Base-by-base conservation (phyloP, 208 protist genomes). In the Kentomonas sorsogonicus region DNA sequence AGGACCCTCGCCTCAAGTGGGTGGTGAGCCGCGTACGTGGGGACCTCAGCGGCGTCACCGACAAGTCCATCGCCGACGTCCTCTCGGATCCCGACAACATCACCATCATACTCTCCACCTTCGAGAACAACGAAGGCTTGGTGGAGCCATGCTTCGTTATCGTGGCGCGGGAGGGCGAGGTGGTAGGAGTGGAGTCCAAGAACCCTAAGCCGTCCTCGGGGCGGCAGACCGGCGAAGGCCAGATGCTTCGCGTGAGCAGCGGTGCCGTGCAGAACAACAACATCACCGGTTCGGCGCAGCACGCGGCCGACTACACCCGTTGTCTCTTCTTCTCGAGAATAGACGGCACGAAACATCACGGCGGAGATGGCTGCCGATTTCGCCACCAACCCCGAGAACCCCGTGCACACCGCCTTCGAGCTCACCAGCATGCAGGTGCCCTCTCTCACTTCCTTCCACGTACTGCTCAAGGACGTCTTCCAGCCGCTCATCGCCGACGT, bases 311-410 rank as follows among this genome's bases (percentile, higher is more conserved):
- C 54, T 74, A 76, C 47, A 93, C 81, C 26, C 84, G 85, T 23
- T 95, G 89, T 55, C 41, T 95, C 34, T 95, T 89, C 54, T 91
- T 93, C 60, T 66, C 76, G 18, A 80, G 86, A 11, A 58, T 81
- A 11, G 74, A 83, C 31, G 65, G 74, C 68, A 64, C 61, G 45
- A 52, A n/a, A 71, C 44, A 76, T 95, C 61, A 75, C 81, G 1
- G 69, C 66, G 0, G 83, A 87, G 38, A 46, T 53, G 1, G 84
- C 82, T 10, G 57, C 72, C 29, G 69, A 82, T 61, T 95, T 85
- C 83, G 59, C 53, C 18, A 82, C 46, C 16, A 77, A 89, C 54
- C 69, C 74, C 1, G 10, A 51, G 16, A 82, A 66, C 55, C 66
- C 73, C n/a, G 65, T 95, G 22, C 78, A 95, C 54, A 69, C 51